phyloP scores from a whole-genome alignment of 2,329 filamentous ascomycete species.

The Pezicula rhizophila region DNA sequence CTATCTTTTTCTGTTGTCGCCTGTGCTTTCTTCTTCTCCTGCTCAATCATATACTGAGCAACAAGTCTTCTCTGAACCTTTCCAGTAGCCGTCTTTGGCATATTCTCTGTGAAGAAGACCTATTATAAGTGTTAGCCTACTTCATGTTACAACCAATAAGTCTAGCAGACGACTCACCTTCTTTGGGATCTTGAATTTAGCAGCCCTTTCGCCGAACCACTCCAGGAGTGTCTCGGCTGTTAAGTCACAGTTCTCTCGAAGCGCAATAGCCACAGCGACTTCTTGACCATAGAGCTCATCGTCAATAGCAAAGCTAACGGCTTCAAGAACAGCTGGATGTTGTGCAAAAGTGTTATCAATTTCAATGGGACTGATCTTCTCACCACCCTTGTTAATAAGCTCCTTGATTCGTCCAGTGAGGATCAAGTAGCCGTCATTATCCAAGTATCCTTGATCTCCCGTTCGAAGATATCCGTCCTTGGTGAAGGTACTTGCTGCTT shows the following conservation, averaged over 20 bases:
- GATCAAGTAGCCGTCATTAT: conserved; percentile 70
- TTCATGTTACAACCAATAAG: neutral
- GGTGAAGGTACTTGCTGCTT: conserved; percentile 39
- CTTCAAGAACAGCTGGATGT: conserved; percentile 64
- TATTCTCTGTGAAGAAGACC: conserved; percentile 69
- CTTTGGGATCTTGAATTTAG: conserved; percentile 77
- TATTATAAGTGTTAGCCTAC: neutral
- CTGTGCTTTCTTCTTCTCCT: conserved; percentile 35
- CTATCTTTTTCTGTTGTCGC: neutral
- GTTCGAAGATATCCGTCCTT: conserved; percentile 72
- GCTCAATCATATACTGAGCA: conserved; percentile 71
- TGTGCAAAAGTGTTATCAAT: conserved; percentile 70
- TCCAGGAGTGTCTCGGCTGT: conserved; percentile 52
- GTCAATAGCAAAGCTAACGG: conserved; percentile 72
- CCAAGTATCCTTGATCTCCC: conserved; percentile 73
- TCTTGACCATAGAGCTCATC: conserved; percentile 77
- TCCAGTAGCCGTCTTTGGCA: conserved; percentile 84
- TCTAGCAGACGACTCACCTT: conserved; percentile 43
- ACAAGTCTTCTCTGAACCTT: conserved; percentile 79
- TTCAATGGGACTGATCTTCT: conserved; percentile 81
- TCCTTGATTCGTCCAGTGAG: conserved; percentile 85
- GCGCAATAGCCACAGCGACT: conserved; percentile 65
- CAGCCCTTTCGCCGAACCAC: conserved; percentile 61
- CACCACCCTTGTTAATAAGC: conserved; percentile 78
- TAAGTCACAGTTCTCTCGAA: conserved; percentile 53